A percentile compares a stretch with the other conserved stretches of the same genome.
phyloP scores from a whole-genome alignment of 2,329 filamentous ascomycete genomes.

The Aspergillus sp. region DNA sequence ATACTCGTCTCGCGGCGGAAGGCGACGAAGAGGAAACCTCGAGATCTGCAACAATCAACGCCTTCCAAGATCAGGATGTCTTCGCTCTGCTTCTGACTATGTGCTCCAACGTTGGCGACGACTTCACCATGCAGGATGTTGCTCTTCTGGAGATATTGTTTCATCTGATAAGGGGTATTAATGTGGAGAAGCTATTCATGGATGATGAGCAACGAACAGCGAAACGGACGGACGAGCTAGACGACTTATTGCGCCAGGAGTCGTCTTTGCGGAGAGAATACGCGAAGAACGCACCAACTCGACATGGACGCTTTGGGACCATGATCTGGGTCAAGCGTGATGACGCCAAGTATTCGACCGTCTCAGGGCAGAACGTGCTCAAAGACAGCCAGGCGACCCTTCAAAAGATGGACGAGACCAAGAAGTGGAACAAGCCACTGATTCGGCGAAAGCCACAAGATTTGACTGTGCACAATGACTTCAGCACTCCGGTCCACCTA shows the following conservation, averaged over 20 bases:
- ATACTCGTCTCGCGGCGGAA: conserved; percentile 71
- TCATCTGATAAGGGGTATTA: conserved; percentile 86
- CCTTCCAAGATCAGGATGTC: conserved; percentile 87
- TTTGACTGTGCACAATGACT: conserved; percentile 65
- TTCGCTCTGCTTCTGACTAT: conserved; percentile 82
- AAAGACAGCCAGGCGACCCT: conserved; percentile 71
- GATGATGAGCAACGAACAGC: conserved; percentile 70
- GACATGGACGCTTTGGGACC: conserved; percentile 92
- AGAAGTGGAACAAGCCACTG: conserved; percentile 84
- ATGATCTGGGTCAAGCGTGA: conserved; percentile 96
- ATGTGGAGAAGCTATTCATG: conserved; percentile 83
- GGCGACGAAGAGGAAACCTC: conserved; percentile 90
- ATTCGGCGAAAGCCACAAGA: conserved; percentile 62
- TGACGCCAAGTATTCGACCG: conserved; percentile 77
- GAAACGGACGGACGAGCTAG: conserved; percentile 72
- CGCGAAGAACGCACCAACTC: conserved; percentile 74
- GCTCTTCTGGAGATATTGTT: conserved; percentile 90
- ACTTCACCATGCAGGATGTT: conserved; percentile 86
- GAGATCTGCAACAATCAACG: conserved; percentile 81
- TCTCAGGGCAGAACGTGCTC: conserved; percentile 86
- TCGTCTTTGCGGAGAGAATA: conserved; percentile 77
- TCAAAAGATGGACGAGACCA: conserved; percentile 85
- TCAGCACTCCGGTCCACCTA: conserved; percentile 71
- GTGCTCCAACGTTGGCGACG: conserved; percentile 89
- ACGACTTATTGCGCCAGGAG: conserved; percentile 76